Base-by-base conservation (phyloP, 2,329 filamentous ascomycete genomes). In the Cytospora piceicola region DNA sequence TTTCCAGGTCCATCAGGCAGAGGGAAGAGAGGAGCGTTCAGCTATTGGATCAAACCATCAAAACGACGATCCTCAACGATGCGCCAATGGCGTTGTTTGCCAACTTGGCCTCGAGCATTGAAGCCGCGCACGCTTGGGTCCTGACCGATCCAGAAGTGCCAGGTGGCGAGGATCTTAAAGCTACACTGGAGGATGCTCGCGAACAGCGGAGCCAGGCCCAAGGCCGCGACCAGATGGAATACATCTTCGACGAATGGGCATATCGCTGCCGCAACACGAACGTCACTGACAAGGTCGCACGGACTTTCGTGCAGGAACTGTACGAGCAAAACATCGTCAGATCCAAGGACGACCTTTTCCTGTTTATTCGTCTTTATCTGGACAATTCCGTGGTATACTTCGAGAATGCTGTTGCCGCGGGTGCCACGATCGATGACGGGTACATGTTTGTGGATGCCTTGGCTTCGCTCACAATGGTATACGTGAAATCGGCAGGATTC, bases 231-330 rank as follows among this genome's bases (percentile, higher is more conserved):
- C 93, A 97, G 75, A 88, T 96, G 78, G 93, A 96, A 71, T 98
- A 99, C 74, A 85, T 97, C 24, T 97, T 99, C 73, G 93, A 94
- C 53, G 95, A 99, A 79, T 99, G 95, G 95, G 86, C 94, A 32
- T 88, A 90, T 67, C 85, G 97, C 9, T 90, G 85, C 79, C 90
- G 90, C 76, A 92, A 93, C 71, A 85, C 88, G n/a, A 88, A 89
- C 70, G 87, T 90, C 4, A 88, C 90, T 4, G 90, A 93, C 68
- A 91, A 90, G 73, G 86, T 89, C 0, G 83, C 88, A 62, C 80
- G 85, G 7, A 86, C 91, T 1, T 98, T 98, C 77, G 86, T 97
- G 55, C 88, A 90, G 72, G 94, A 98, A 76, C 81, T 98, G 73
- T 90, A 94, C 72, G 84, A 88, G 64, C 86, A 86, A 69, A 86